phyloP scores from a whole-genome alignment of 1,139 yeast genomes.

The Blastobotrys aristatus region DNA sequence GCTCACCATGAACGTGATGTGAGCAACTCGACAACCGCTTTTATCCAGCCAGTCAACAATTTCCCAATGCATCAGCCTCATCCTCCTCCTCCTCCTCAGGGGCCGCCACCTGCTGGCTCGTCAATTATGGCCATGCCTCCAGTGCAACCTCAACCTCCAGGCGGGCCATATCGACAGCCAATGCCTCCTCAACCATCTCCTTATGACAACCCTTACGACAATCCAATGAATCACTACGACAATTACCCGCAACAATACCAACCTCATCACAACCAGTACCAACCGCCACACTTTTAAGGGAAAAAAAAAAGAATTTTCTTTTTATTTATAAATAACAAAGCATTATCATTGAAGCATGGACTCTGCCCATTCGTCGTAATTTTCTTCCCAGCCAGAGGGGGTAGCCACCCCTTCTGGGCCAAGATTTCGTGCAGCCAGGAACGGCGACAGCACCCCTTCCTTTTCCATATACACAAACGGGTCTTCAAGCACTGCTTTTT shows the following conservation, averaged over 20 bases:
- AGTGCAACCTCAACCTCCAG: neutral
- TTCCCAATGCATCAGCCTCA: neutral
- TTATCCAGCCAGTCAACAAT: slow-evolving; percentile 3
- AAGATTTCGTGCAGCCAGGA: slow-evolving; percentile 25
- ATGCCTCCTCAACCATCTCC: neutral
- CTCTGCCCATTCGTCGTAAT: slow-evolving; percentile 20
- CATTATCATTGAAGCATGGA: neutral
- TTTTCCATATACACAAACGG: slow-evolving; percentile 28
- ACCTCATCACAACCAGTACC: slow-evolving; percentile 1
- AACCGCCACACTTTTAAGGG: neutral
- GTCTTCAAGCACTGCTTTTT: slow-evolving; percentile 23
- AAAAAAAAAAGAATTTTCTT: neutral
- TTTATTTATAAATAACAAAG: neutral
- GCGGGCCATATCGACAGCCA: neutral
- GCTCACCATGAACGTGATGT: neutral
- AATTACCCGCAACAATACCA: neutral
- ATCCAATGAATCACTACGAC: neutral
- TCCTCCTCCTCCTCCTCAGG: no score
- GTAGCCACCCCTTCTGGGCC: slow-evolving; percentile 23
- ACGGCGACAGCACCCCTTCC: slow-evolving; percentile 19
- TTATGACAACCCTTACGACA: neutral
- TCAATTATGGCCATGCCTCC: slow-evolving; percentile 1
- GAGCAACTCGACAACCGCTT: neutral
- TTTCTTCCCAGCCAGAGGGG: slow-evolving; percentile 30
- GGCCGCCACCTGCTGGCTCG: slow-evolving; percentile 4